Evolutionary conservation across 2,329 filamentous ascomycete genomes (phyloP), one percentile per base, ranked within the genome.

Genomic region (Epichloe amarillans): DNA sequence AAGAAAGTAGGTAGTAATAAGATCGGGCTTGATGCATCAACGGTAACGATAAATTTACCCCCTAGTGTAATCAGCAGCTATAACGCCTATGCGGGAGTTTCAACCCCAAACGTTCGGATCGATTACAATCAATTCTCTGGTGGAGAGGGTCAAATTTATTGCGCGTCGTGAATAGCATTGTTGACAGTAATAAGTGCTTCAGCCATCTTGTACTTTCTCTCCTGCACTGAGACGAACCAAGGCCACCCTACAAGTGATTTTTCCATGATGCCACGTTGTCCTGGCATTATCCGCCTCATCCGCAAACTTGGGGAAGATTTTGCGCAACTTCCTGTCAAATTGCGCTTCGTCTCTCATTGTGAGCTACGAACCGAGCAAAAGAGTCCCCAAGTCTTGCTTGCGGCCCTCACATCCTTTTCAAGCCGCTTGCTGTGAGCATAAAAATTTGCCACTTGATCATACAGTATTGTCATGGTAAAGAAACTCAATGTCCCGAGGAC

Each of bases 401-500:
- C 8, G 12, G 46, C 6, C n/a, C 19, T 44, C 35, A 42, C 26
- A 4, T 40, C 35, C 19, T 43, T 26, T 37, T 36, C 44, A 47
- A 39, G n/a, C 35, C 39, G 23, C 19, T 19, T 17, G 30, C 17
- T 8, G 15, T n/a, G 39, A 42, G 39, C 4, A 17, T 17, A 23
- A 11, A n/a, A 17, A 39, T 17, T 17, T 23, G 17, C 1, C 17
- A 36, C 30, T 7, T 36, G 15, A n/a, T 55, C 50, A 87, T 56
- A 90, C 84, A 46, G 78, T 83, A 62, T 89, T 86, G 65, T 98
- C 93, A 64, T 98, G 88, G 64, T 95, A 98, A 57, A 88, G 80
- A 64, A 97, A 98, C 60, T 86, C 83, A 55, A 98, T 95, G 67
- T 98, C 90, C 59, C 84, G 79, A 44, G 91, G 88, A 39, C 91